Conservation (phyloP, 495 filamentous ascomycete genomes). For the Lophium mytilinum region DNA sequence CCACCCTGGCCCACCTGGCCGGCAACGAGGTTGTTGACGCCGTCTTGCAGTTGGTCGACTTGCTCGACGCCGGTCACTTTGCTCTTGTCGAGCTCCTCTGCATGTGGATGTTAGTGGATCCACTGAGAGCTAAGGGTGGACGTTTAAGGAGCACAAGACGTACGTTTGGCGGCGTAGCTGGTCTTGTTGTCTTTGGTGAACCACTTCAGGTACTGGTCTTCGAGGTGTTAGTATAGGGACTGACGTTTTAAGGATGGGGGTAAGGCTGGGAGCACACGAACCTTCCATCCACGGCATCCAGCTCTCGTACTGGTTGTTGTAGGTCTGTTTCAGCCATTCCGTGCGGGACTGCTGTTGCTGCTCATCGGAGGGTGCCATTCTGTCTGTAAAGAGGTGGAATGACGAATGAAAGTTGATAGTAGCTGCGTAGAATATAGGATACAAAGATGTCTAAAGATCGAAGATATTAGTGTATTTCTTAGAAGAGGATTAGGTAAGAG, state of each 20-base stretch:
- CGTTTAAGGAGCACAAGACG: constrained; percentile 6
- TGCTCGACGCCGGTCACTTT: constrained; percentile 57
- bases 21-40: constrained; percentile 47
- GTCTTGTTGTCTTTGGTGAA: constrained; percentile 69
- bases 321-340: constrained; percentile 50
- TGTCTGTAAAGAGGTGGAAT: too few species aligned
- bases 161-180: constrained; percentile 55
- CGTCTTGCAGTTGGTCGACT: constrained; percentile 57
- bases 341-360: constrained; percentile 30
- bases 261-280: background rate
- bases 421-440: background rate
- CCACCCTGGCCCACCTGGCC: constrained; percentile 59
- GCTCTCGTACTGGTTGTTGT: constrained; percentile 58
- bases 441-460: background rate
- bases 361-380: too few species aligned
- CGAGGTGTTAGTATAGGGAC: too few species aligned
- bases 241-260: too few species aligned
- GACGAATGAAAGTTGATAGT: too few species aligned
- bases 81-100: constrained; percentile 55
- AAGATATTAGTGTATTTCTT: too few species aligned
- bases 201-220: constrained; percentile 56
- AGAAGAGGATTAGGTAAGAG: background rate
- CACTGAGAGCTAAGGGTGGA: background rate
- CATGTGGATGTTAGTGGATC: background rate
- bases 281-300: constrained; percentile 68